A percentile compares a stretch with the other conserved stretches of the same genome.
Conservation (phyloP, 192 early-diverging fungal species). For the Backusella tarrabulga region DNA sequence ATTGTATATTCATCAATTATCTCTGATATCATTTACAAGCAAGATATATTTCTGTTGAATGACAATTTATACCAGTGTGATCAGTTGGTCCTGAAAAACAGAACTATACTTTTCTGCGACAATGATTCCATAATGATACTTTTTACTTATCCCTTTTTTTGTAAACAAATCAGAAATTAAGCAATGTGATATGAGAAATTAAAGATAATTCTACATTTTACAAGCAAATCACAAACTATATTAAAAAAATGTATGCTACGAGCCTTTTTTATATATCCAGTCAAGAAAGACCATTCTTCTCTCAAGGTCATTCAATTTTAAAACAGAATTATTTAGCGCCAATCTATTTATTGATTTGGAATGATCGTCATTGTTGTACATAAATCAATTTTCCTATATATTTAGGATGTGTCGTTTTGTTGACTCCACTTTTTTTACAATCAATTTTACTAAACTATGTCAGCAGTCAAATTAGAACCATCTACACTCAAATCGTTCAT, state of each 20-base stretch:
- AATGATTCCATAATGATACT: no score
- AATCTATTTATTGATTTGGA: neutral
- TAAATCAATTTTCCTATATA: neutral
- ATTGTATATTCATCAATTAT: no score
- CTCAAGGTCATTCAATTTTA: neutral
- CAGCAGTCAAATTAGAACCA: neutral
- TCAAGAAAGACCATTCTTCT: neutral
- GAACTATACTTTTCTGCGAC: no score
- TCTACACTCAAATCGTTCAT: conserved; percentile 8
- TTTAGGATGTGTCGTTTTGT: neutral
- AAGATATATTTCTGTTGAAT: no score
- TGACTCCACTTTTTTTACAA: neutral
- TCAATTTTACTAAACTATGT: neutral
- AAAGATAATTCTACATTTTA: neutral
- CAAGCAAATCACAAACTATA: neutral
- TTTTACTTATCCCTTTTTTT: no score
- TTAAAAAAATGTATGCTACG: neutral
- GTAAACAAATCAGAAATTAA: no score
- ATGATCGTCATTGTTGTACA: neutral
- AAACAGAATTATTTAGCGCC: neutral
- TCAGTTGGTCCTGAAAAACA: no score
- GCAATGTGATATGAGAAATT: neutral
- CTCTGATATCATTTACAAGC: no score
- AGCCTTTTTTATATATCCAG: neutral
- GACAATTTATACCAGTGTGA: no score